These are phyloP conservation scores for Apium graveolens DNA, from an alignment of 129 eudicot genomes.

Conservation along the genomic window DNA sequence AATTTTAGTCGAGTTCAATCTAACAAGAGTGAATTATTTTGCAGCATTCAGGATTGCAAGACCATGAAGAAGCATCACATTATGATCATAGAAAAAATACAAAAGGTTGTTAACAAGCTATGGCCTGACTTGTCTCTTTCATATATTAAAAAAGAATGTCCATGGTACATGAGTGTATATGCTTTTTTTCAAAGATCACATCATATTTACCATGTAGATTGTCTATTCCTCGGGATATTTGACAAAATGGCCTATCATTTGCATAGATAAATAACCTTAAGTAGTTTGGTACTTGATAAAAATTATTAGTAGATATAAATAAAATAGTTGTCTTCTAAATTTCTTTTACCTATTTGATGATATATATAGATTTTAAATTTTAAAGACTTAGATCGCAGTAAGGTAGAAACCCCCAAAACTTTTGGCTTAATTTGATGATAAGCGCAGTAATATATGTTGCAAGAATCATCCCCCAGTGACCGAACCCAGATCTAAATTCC, in stretches of 20 bases:
- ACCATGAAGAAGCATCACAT: conserved; percentile 18
- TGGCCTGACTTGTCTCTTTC: not conserved
- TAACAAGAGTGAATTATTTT: conserved; percentile 16
- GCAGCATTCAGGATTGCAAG: conserved; percentile 37
- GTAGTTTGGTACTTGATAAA: too few species aligned
- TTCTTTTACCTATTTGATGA: too few species aligned
- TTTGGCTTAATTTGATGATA: too few species aligned
- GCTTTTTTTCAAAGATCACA: not conserved
- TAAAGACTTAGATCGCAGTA: too few species aligned
- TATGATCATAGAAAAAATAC: conserved; percentile 19
- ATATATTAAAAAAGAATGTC: not conserved
- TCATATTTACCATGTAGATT: not conserved
- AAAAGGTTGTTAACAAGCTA: conserved; percentile 38
- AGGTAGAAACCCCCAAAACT: too few species aligned
- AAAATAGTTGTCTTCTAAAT: too few species aligned
- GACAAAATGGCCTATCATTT: not conserved
- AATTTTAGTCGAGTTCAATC: conserved; percentile 3
- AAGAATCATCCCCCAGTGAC: too few species aligned
- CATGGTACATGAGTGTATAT: not conserved
- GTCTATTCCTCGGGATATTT: not conserved
- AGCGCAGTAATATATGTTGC: too few species aligned
- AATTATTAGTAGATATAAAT: too few species aligned
- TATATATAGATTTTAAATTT: too few species aligned
- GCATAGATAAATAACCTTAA: not conserved
- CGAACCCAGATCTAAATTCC: not conserved